These are phyloP conservation scores for Stipa capillata DNA, from an alignment of 176 grass and related monocot species.

Conservation along the genomic window DNA sequence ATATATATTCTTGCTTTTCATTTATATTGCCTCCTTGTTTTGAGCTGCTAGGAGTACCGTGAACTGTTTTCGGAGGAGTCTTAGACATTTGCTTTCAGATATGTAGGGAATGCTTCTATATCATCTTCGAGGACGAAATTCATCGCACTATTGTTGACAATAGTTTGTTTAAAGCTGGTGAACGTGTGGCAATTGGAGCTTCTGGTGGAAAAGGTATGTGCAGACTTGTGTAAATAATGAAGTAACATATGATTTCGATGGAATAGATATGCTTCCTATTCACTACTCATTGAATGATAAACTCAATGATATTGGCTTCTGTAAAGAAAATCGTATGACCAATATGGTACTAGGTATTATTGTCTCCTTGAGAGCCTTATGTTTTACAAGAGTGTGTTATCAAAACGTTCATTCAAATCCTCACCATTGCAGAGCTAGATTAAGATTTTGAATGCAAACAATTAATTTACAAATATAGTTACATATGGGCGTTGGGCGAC, in stretches of 20 bases:
- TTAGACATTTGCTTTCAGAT: conserved; percentile 47
- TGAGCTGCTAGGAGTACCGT: neutral
- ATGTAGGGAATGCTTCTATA: conserved; percentile 84
- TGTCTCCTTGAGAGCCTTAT: neutral
- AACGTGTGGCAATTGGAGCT: conserved; percentile 90
- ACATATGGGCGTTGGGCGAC: neutral
- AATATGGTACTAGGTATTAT: neutral
- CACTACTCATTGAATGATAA: neutral
- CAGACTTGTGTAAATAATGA: neutral
- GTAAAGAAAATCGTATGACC: neutral
- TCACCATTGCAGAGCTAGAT: neutral
- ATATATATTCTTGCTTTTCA: neutral
- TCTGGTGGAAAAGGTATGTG: conserved; percentile 89
- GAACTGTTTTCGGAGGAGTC: neutral
- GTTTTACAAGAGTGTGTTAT: neutral
- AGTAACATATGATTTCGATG: neutral
- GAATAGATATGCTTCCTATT: neutral
- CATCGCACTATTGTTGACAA: conserved; percentile 74
- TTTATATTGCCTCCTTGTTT: neutral
- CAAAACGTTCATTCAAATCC: neutral
- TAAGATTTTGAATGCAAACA: neutral
- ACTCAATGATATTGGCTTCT: neutral
- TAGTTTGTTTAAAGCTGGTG: conserved; percentile 74
- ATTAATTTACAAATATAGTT: neutral
- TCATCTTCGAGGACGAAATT: conserved; percentile 89